Evolutionary conservation across 345 rosid species (phyloP).

Genomic region (Erucastrum elatum): DNA sequence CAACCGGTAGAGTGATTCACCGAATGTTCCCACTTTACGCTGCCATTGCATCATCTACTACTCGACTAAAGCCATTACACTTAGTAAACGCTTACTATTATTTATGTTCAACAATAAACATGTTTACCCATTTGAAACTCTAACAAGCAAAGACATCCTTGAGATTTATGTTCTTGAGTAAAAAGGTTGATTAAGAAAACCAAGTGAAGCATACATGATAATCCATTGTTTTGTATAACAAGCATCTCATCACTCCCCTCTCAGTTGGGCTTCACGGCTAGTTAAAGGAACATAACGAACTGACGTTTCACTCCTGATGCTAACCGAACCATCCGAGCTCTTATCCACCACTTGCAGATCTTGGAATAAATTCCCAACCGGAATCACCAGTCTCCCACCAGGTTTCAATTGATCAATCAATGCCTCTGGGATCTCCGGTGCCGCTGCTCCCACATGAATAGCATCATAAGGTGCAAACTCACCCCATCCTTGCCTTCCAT

Average conservation of each 20-base stretch:
- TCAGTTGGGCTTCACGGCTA: constrained; percentile 78
- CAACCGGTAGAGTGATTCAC: too few relatives aligned
- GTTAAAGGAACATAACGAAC: constrained; percentile 95
- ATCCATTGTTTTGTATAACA: neutral
- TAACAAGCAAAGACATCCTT: neutral
- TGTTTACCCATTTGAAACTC: neutral
- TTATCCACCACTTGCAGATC: constrained; percentile 84
- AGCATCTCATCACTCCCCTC: constrained; percentile 38
- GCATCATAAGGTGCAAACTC: constrained; percentile 93
- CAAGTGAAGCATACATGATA: neutral
- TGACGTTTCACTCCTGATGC: constrained; percentile 60
- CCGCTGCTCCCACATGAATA: constrained; percentile 99
- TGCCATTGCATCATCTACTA: too few relatives aligned
- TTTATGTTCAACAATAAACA: neutral
- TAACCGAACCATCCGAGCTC: constrained; percentile 69
- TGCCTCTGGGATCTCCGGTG: constrained; percentile 76
- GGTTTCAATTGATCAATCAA: constrained; percentile 88
- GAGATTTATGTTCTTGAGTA: constrained; percentile 1
- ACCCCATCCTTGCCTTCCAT: constrained; percentile 96
- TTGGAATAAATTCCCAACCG: constrained; percentile 82
- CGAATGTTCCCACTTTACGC: too few relatives aligned
- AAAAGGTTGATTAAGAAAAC: neutral
- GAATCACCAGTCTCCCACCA: constrained; percentile 96
- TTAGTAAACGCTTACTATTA: neutral
- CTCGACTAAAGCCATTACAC: neutral